Percentiles rank a stretch among this genome's conserved stretches.
Conservation (phyloP, 2,329 filamentous ascomycete genomes). For the Pseudocercospora fuligena region DNA sequence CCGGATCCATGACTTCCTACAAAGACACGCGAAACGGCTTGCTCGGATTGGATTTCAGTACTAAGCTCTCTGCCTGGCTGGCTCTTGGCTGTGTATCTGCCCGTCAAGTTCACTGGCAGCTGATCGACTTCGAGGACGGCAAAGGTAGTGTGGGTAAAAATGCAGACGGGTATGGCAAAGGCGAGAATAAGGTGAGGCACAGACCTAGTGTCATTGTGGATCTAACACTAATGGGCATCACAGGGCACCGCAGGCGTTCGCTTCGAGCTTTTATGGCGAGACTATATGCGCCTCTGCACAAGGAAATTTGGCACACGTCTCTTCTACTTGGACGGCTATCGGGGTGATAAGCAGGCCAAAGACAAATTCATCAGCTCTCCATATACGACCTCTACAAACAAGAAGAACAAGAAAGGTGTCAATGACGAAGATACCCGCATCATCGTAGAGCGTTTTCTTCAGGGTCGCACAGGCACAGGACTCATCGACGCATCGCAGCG, state of each 20-base stretch:
- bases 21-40: slow-evolving; percentile 74
- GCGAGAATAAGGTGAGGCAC: slow-evolving; percentile 62
- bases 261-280: slow-evolving; percentile 76
- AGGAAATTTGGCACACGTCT: slow-evolving; percentile 70
- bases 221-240: background rate
- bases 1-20: slow-evolving; percentile 66
- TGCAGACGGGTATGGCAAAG: slow-evolving; percentile 66
- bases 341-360: slow-evolving; percentile 45
- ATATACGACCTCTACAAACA: slow-evolving; percentile 37
- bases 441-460: slow-evolving; percentile 62
- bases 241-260: slow-evolving; percentile 69
- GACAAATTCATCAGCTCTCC: slow-evolving; percentile 44
- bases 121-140: slow-evolving; percentile 73
- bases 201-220: background rate
- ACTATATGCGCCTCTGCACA: slow-evolving; percentile 79
- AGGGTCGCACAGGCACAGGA: slow-evolving; percentile 74
- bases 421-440: slow-evolving; percentile 46
- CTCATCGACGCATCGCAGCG: slow-evolving; percentile 78
- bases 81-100: slow-evolving; percentile 74
- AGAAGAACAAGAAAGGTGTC: slow-evolving; percentile 50
- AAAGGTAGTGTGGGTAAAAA: slow-evolving; percentile 43
- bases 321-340: slow-evolving; percentile 69
- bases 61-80: slow-evolving; percentile 75
- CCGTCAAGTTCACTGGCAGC: slow-evolving; percentile 71
- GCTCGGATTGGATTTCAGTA: slow-evolving; percentile 72